A percentile compares a stretch with the other conserved stretches of the same genome.
These are phyloP conservation scores for Aspergillus puulaauensis DNA, from an alignment of 2,329 filamentous ascomycete species.

Conservation along the genomic window DNA sequence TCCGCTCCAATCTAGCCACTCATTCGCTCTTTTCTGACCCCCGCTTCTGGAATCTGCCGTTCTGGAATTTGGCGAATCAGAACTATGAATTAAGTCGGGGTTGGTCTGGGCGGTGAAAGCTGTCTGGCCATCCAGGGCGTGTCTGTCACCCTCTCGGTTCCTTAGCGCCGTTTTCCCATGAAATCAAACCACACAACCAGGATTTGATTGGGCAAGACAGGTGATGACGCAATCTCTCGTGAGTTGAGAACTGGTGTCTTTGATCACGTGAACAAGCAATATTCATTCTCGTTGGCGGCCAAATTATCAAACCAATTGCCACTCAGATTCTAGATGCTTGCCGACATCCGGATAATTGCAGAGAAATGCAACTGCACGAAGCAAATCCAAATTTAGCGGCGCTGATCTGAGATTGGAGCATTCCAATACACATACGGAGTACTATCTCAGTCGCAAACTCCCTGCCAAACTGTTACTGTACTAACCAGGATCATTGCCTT, in stretches of 20 bases:
- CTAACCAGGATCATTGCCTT: neutral
- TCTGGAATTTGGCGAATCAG: slow-evolving; percentile 10
- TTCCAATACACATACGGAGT: neutral
- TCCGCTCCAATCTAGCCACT: slow-evolving; percentile 19
- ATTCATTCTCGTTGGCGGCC: slow-evolving; percentile 7
- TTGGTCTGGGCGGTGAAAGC: slow-evolving; percentile 13
- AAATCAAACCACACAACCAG: slow-evolving; percentile 10
- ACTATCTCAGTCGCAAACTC: neutral
- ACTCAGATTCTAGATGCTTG: slow-evolving; percentile 10
- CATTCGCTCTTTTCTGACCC: slow-evolving; percentile 12
- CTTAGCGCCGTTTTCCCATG: slow-evolving; percentile 14
- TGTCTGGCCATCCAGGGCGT: neutral
- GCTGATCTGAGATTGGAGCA: neutral
- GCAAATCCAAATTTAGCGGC: neutral
- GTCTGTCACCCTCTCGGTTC: neutral
- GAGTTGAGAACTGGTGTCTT: neutral
- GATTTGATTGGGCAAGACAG: slow-evolving; percentile 16
- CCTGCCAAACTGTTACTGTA: neutral
- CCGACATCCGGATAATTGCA: neutral
- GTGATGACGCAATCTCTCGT: slow-evolving; percentile 21
- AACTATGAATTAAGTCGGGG: slow-evolving; percentile 1
- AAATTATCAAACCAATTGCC: slow-evolving; percentile 12
- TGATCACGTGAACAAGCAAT: slow-evolving; percentile 15
- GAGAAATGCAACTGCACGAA: too few species aligned
- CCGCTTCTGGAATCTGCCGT: slow-evolving; percentile 12